phyloP scores from a whole-genome alignment of 768 basidiomycete species.

The Leccinum pellstonianum region DNA sequence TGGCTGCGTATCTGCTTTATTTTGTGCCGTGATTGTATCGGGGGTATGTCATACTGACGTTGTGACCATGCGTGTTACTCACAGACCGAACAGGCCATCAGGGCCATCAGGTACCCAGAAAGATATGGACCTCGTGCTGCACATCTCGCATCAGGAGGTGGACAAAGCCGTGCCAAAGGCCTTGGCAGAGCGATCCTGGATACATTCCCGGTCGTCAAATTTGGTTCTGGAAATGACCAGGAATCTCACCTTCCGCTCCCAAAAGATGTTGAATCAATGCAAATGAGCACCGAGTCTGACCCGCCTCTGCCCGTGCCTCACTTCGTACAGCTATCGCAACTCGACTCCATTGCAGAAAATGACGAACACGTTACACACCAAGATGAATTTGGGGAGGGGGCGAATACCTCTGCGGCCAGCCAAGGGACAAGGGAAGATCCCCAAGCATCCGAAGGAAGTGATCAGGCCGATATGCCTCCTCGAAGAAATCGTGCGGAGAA shows the following conservation, averaged over 20 bases:
- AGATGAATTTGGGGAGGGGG: background rate
- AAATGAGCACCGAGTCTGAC: background rate
- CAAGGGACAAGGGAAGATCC: constrained; percentile 5
- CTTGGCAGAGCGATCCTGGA: constrained; percentile 91
- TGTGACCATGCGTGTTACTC: background rate
- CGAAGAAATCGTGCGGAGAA: background rate
- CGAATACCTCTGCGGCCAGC: background rate
- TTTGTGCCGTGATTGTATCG: constrained; percentile 80
- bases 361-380: background rate
- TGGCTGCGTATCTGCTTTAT: constrained; percentile 82
- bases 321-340: constrained; percentile 14
- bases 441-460: constrained; percentile 2
- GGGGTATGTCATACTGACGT: constrained; percentile 52
- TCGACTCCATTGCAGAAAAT: background rate
- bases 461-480: constrained; percentile 7
- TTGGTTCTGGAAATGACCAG: constrained; percentile 40
- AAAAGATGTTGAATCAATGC: constrained; percentile 35
- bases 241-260: constrained; percentile 8
- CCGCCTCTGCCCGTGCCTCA: background rate
- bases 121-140: constrained; percentile 77
- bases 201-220: constrained; percentile 93
- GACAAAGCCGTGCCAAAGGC: constrained; percentile 76
- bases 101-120: constrained; percentile 87
- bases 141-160: constrained; percentile 28
- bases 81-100: constrained; percentile 54